phyloP scores from a whole-genome alignment of 2,329 filamentous ascomycete genomes.

The Purpureocillium lavendulum region DNA sequence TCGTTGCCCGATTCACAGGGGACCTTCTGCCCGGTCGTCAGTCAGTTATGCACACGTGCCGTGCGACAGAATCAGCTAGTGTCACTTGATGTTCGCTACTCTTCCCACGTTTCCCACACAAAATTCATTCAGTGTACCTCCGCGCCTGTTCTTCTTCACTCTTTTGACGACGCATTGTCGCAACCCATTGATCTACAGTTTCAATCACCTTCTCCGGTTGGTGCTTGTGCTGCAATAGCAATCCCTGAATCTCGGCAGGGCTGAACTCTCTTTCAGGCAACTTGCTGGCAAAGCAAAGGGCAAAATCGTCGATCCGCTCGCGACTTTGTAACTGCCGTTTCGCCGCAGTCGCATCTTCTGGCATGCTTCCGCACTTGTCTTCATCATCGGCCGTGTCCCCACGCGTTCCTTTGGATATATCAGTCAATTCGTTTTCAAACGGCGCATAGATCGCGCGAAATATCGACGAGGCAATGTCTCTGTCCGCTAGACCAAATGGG shows the following conservation, averaged over 20 bases:
- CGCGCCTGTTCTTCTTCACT: too few relatives aligned
- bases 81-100: too few relatives aligned
- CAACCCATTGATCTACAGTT: conserved; percentile 39
- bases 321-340: too few relatives aligned
- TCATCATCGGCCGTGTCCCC: conserved; percentile 20
- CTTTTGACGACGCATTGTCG: conserved; percentile 38
- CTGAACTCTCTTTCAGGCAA: conserved; percentile 50
- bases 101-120: too few relatives aligned
- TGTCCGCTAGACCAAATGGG: conserved; percentile 46
- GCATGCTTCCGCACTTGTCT: conserved; percentile 15
- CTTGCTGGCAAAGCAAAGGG: conserved; percentile 36
- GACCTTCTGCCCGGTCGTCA: too few relatives aligned
- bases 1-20: too few relatives aligned
- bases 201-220: conserved; percentile 39
- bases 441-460: conserved; percentile 51
- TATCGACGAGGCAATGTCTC: conserved; percentile 41
- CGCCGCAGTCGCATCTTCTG: conserved; percentile 23
- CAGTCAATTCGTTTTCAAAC: conserved; percentile 33
- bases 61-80: too few relatives aligned
- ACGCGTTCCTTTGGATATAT: too few relatives aligned
- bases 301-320: conserved; percentile 34
- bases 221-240: conserved; percentile 47
- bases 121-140: too few relatives aligned
- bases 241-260: conserved; percentile 53
- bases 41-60: too few relatives aligned